Base-by-base conservation (phyloP, 768 basidiomycete species). In the Naganishia friedmannii region DNA sequence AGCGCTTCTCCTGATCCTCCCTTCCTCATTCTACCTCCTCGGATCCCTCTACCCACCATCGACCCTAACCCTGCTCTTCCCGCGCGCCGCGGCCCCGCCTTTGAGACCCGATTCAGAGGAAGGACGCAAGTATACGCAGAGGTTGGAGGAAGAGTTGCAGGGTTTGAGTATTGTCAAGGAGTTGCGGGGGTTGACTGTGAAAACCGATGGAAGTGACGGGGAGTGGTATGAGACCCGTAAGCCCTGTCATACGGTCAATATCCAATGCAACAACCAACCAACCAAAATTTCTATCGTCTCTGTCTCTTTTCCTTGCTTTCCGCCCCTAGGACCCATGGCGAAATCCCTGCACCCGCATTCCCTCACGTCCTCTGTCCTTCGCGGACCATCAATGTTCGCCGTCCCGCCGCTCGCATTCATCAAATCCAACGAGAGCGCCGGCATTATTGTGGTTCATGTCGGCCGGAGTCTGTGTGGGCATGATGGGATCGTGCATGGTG, bases 401-500 rank as follows among this genome's bases (percentile, higher is more conserved):
- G 78, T 95, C 68, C 84, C 85, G 23, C 93, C 93, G 2, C 77
- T 98, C 3, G 86, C 92, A 13, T 86, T 93, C 26, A 86, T 86
- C 21, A 86, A 84, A 75, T 84, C 83, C 67, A 92, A 96, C 81
- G 91, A 93, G 77, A 84, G 84, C 13, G 91, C 92, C 81, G 86
- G 86, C 12, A 77, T 87, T 31, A 83, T 87, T 6, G 83, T 96
- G 70, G 67, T 93, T 1, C 95, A 97, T 75, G 83, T 96, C 1
- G 95, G 95, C 1, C 82, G 90, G 51, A 90, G 88, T 1, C 72
- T 98, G 65, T 98, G 95, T 77, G 94, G 83, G 2, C 82, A 95
- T 72, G 93, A 95, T 80, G 95, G 95, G 0, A 93, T 99, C 71
- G 83, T 97, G 2, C 95, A 99, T 75, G 95, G 95, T 0, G 95